Base-by-base conservation (phyloP, 352 stramenopile species). In the Plasmopara muralis region DNA sequence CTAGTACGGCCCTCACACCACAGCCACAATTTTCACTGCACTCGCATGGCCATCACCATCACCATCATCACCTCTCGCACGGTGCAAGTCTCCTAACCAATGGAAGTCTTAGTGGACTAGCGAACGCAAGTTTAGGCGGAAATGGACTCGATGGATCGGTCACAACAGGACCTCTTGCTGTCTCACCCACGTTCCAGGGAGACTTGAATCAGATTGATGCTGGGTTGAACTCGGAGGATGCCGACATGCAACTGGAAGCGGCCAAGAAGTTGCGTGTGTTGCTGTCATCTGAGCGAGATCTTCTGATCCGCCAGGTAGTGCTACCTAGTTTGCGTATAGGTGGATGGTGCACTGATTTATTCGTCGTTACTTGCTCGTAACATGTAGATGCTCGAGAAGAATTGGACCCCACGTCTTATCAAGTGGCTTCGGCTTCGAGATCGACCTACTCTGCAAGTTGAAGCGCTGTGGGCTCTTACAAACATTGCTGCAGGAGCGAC, bases 381-480 rank as follows among this genome's bases (percentile, higher is more conserved):
- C 28, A 9, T 50, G 7, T 65, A 92, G 82, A 92, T 92, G 82
- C 68, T 92, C 28, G 82, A 92, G 65, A 92, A 93, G 57, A 91
- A 93, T 62, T 91, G 81, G 81, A 93, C 82, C 37, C 83, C 83
- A 43, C 74, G 83, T 43, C 53, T 93, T 28, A 90, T 93, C 62
- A 89, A 89, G 58, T 93, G 81, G 81, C 64, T 93, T 53, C 68
- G 78, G 35, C 62, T 91, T 34, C 66, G 80, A 7, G 83, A 93
- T 57, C 77, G 77, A 44, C 81, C 80, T 44, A 89, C 80, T 47
- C 60, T 96, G 15, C 87, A 97, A 70, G 84, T 97, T 18, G 95
- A 98, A 69, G 89, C 93, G 48, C 68, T 98, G 12, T 96, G 95
- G 85, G 88, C 91, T 28, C 72, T 98, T 12, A 98, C 93, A 6